phyloP scores from a whole-genome alignment of 257 asterid species.

The Nemophila menziesii region DNA sequence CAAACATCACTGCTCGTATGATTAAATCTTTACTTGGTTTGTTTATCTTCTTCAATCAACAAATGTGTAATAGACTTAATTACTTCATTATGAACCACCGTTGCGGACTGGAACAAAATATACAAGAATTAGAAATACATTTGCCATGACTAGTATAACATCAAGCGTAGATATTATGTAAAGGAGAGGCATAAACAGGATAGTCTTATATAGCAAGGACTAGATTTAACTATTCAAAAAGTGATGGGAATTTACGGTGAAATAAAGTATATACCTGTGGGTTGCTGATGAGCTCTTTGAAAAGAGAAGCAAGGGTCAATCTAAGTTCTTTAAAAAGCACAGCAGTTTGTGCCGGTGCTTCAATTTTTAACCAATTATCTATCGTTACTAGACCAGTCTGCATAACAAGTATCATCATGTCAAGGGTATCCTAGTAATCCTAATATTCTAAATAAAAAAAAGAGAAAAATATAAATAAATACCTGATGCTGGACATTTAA shows the following conservation, averaged over 20 bases:
- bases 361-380: constrained; percentile 80
- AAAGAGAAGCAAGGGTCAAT: constrained; percentile 60
- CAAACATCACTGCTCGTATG: too few species aligned
- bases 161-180: not conserved
- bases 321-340: constrained; percentile 90
- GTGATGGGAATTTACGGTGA: constrained; percentile 1
- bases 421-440: too few species aligned
- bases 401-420: constrained; percentile 3
- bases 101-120: constrained; percentile 18
- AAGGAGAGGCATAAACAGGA: not conserved
- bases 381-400: constrained; percentile 69
- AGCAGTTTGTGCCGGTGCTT: constrained; percentile 93
- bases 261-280: constrained; percentile 51
- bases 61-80: constrained; percentile 68
- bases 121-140: constrained; percentile 5
- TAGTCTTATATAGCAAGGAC: not conserved
- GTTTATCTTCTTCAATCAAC: constrained; percentile 83
- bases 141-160: not conserved
- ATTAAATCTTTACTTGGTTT: constrained; percentile 17
- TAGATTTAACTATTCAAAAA: not conserved
- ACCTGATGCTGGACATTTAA: constrained; percentile 90
- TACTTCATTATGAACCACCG: constrained; percentile 50
- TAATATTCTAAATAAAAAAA: too few species aligned
- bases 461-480: too few species aligned
- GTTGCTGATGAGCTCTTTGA: constrained; percentile 69